Percentiles rank a stretch among this genome's conserved stretches.
These are phyloP conservation scores for Beauveria sp. DNA, from an alignment of 2,329 filamentous ascomycete genomes.

Conservation along the genomic window DNA sequence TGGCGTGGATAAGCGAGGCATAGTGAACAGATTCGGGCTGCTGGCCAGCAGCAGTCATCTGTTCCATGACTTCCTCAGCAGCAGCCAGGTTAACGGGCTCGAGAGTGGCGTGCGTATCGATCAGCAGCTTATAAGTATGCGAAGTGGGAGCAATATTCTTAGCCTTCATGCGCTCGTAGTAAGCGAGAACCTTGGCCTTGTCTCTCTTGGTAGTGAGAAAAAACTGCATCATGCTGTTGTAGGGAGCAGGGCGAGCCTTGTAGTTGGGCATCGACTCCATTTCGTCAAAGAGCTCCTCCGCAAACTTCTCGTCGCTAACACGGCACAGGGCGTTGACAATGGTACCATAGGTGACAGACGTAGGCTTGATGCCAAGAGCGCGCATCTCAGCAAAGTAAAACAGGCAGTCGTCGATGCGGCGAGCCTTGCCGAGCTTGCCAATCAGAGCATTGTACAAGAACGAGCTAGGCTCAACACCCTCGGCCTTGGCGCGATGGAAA, in stretches of 20 bases:
- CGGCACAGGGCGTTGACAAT: conserved; percentile 97
- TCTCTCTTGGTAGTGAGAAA: conserved; percentile 97
- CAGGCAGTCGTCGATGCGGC: conserved; percentile 94
- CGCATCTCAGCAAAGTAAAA: conserved; percentile 99
- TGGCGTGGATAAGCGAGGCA: conserved; percentile 89
- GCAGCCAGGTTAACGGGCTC: conserved; percentile 85
- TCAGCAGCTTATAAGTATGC: conserved; percentile 95
- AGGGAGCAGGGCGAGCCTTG: conserved; percentile 92
- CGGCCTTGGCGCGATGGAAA: conserved; percentile 85
- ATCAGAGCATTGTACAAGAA: conserved; percentile 98
- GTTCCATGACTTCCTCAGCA: conserved; percentile 73
- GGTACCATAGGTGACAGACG: conserved; percentile 95
- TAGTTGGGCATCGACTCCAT: conserved; percentile 99
- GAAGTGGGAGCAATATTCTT: conserved; percentile 84
- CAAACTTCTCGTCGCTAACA: conserved; percentile 95
- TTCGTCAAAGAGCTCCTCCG: conserved; percentile 95
- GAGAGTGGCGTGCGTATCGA: conserved; percentile 90
- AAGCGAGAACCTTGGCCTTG: conserved; percentile 83
- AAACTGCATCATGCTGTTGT: conserved; percentile 99
- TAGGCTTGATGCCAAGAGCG: conserved; percentile 82
- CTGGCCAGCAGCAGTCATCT: conserved; percentile 67
- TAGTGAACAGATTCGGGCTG: conserved; percentile 90
- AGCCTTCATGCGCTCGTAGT: conserved; percentile 89
- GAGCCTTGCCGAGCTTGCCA: conserved; percentile 94
- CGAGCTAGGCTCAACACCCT: conserved; percentile 91